Evolutionary conservation across 345 rosid species (phyloP).

Genomic region (Eucalyptus microcorys): DNA sequence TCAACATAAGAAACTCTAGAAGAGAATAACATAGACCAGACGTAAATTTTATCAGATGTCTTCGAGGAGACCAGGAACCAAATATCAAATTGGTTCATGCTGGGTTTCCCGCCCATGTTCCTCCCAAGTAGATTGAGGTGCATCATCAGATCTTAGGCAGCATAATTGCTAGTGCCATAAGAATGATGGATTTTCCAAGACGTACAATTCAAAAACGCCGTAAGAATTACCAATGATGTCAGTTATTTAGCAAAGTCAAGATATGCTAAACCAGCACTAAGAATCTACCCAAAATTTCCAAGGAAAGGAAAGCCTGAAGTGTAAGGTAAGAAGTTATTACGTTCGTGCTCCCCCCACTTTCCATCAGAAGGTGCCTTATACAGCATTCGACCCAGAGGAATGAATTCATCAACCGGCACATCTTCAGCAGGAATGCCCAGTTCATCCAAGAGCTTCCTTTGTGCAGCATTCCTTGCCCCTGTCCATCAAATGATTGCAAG

Average conservation of each 20-base stretch:
- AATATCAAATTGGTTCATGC: not conserved
- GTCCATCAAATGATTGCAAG: not conserved
- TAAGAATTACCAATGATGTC: not conserved
- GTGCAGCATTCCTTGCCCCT: conserved; percentile 98
- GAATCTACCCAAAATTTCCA: not conserved
- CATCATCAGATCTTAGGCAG: not conserved
- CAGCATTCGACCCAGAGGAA: conserved; percentile 64
- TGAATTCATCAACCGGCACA: conserved; percentile 81
- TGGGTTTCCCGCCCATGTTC: not conserved
- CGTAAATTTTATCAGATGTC: not conserved
- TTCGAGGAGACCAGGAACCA: not conserved
- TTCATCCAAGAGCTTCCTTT: conserved; percentile 96
- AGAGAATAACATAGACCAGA: not conserved
- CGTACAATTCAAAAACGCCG: not conserved
- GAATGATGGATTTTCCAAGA: not conserved
- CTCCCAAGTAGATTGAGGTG: not conserved
- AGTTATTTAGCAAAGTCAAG: not conserved
- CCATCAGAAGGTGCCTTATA: conserved; percentile 99
- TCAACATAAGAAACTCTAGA: not conserved
- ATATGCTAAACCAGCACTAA: not conserved
- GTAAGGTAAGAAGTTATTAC: conserved; percentile 16
- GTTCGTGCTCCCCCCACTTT: conserved; percentile 98
- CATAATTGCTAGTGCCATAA: not conserved
- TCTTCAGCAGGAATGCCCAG: conserved; percentile 90
- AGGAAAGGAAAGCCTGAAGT: not conserved